Percentiles rank a stretch among this genome's conserved stretches.
Conservation (phyloP, 2,329 filamentous ascomycete genomes). For the Phoma sp. region DNA sequence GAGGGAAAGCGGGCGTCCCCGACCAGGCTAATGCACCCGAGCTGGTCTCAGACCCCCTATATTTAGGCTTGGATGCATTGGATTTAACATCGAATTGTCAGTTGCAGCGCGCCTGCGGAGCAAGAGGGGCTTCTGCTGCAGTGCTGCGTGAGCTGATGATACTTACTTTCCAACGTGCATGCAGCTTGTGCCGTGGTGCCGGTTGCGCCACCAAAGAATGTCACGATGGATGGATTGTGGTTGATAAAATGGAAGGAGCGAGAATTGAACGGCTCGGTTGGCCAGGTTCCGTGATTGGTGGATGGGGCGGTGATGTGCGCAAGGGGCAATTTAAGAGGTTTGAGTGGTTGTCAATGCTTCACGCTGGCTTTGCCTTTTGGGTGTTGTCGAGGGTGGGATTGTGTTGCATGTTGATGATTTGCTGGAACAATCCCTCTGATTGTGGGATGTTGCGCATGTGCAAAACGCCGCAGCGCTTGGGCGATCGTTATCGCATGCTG, state of each 20-base stretch:
- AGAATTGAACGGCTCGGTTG: not conserved
- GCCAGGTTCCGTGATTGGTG: not conserved
- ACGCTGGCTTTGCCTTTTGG: not conserved
- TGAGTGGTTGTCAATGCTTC: not conserved
- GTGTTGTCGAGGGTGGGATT: not conserved
- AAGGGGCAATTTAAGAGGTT: not conserved
- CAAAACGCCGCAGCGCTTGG: too few relatives aligned
- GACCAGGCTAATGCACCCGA: conserved; percentile 5
- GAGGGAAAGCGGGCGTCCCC: not conserved
- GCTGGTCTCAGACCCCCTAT: not conserved
- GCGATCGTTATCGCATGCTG: too few relatives aligned
- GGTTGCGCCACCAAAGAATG: not conserved
- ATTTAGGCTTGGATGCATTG: conserved; percentile 11
- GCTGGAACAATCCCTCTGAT: too few relatives aligned
- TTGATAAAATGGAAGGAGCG: not conserved
- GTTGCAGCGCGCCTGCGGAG: not conserved
- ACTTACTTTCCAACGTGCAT: not conserved
- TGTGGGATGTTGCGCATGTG: too few relatives aligned
- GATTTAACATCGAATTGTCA: not conserved
- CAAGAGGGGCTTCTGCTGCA: not conserved
- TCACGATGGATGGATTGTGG: not conserved
- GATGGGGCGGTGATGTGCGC: not conserved
- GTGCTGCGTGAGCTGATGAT: not conserved
- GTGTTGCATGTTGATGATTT: too few relatives aligned
- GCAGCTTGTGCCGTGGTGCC: not conserved